Percentiles rank a stretch among this genome's conserved stretches.
phyloP scores from a whole-genome alignment of 352 stramenopile genomes.

The Ophiocytium majus region DNA sequence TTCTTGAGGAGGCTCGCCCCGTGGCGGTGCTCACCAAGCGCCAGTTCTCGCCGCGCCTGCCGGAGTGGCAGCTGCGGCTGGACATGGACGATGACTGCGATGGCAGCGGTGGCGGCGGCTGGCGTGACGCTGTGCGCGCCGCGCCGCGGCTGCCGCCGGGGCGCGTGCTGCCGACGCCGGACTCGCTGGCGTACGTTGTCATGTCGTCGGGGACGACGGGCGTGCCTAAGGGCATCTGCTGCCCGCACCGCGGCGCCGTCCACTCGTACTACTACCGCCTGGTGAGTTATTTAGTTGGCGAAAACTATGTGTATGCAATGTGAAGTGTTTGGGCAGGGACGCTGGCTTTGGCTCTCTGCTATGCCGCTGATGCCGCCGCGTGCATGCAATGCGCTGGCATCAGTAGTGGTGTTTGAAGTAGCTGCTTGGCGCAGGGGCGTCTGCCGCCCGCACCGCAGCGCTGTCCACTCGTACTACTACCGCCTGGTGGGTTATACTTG shows the following conservation, averaged over 20 bases:
- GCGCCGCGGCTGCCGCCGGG: conserved; percentile 28
- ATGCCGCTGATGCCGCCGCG: too few relatives aligned
- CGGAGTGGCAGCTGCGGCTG: conserved; percentile 68
- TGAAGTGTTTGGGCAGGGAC: too few relatives aligned
- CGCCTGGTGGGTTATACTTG: too few relatives aligned
- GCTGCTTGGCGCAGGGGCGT: too few relatives aligned
- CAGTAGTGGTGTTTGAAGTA: too few relatives aligned
- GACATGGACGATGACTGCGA: conserved; percentile 68
- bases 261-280: conserved; percentile 84
- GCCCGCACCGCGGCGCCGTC: conserved; percentile 80
- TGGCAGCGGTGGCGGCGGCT: conserved; percentile 58
- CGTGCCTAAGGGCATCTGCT: conserved; percentile 85
- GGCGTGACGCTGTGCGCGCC: conserved; percentile 54
- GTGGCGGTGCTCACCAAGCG: conserved; percentile 77
- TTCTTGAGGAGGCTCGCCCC: conserved; percentile 78
- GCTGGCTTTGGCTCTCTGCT: too few relatives aligned
- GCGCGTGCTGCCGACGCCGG: conserved; percentile 60
- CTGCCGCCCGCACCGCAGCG: conserved; percentile 82
- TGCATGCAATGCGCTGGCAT: too few relatives aligned
- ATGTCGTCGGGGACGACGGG: conserved; percentile 86
- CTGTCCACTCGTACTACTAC: conserved; percentile 85
- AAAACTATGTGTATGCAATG: too few relatives aligned
- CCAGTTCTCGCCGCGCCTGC: conserved; percentile 47
- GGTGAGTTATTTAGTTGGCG: too few relatives aligned
- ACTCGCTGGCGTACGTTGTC: conserved; percentile 84